Percentiles rank a stretch among this genome's conserved stretches.
These are phyloP conservation scores for Geranium rotundifolium DNA, from an alignment of 345 rosid genomes.

Conservation along the genomic window DNA sequence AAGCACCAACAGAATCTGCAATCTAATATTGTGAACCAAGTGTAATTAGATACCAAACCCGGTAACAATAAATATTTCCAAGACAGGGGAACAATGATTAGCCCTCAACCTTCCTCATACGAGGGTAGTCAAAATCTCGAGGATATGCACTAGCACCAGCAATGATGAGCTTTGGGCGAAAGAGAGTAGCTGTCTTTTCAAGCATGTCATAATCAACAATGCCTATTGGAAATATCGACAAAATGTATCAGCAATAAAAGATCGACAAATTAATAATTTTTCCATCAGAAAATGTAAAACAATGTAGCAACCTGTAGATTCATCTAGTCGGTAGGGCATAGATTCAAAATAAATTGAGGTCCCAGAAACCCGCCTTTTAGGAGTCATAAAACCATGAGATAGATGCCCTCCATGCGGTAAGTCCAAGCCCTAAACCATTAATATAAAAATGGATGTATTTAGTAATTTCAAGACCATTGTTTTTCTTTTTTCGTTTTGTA, in stretches of 20 bases:
- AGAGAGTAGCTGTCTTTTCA: slow-evolving; percentile 71
- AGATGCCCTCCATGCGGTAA: slow-evolving; percentile 90
- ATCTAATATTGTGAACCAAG: slow-evolving; percentile 40
- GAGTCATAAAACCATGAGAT: slow-evolving; percentile 96
- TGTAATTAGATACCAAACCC: slow-evolving; percentile 12
- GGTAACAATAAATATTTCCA: background rate
- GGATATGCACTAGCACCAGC: slow-evolving; percentile 98
- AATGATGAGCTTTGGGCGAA: slow-evolving; percentile 87
- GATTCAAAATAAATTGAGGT: slow-evolving; percentile 93
- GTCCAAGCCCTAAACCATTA: slow-evolving; percentile 57
- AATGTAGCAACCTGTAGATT: slow-evolving; percentile 57
- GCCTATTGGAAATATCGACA: slow-evolving; percentile 31
- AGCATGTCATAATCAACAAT: slow-evolving; percentile 87
- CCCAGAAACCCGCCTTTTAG: slow-evolving; percentile 87
- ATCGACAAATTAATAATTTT: background rate
- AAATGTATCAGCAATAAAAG: slow-evolving; percentile 3
- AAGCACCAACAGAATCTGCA: slow-evolving; percentile 88
- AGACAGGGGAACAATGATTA: background rate
- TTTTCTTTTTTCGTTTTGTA: too few relatives aligned
- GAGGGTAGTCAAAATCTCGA: slow-evolving; percentile 84
- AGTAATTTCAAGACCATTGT: slow-evolving; percentile 3
- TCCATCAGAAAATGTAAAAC: background rate
- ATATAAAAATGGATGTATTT: slow-evolving; percentile 6
- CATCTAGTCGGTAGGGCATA: slow-evolving; percentile 90
- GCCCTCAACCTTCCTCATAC: slow-evolving; percentile 74